A percentile compares a stretch with the other conserved stretches of the same genome.
Evolutionary conservation across 2,329 filamentous ascomycete species (phyloP).

Genomic region (Tetracladium maxilliforme): DNA sequence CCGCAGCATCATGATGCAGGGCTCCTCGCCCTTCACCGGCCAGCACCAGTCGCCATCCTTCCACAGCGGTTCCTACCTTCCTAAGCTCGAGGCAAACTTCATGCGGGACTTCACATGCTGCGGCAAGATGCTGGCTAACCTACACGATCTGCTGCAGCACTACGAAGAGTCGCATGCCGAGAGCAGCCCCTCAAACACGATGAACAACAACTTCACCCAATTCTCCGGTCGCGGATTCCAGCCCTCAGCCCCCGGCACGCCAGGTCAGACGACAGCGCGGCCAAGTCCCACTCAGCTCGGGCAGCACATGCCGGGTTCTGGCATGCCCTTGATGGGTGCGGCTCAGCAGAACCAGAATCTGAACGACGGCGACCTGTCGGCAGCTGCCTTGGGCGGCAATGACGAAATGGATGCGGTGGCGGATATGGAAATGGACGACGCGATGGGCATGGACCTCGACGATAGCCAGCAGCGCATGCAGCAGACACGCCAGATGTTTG

Average conservation of each 20-base stretch:
- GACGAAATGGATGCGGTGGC: slow-evolving; percentile 75
- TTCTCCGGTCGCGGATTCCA: slow-evolving; percentile 7
- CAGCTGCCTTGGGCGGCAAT: no score
- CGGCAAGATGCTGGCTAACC: slow-evolving; percentile 72
- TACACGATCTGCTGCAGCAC: slow-evolving; percentile 91
- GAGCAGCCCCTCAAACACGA: slow-evolving; percentile 1
- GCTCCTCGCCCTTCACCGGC: slow-evolving; percentile 85
- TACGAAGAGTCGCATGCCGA: slow-evolving; percentile 91
- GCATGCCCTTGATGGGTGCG: no score
- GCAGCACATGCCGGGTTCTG: no score
- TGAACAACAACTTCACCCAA: background rate
- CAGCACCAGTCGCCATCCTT: slow-evolving; percentile 83
- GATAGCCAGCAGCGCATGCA: slow-evolving; percentile 49
- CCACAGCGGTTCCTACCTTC: slow-evolving; percentile 91
- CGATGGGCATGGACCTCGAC: slow-evolving; percentile 51
- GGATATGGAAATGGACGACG: slow-evolving; percentile 95
- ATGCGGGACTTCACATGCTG: slow-evolving; percentile 97
- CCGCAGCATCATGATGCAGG: slow-evolving; percentile 79
- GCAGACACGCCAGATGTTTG: slow-evolving; percentile 54
- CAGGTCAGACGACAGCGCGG: slow-evolving; percentile 11
- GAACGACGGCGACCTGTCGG: slow-evolving; percentile 8
- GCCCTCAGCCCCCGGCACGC: slow-evolving; percentile 14
- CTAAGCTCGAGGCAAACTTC: slow-evolving; percentile 92
- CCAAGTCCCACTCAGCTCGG: no score
- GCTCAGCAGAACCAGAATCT: slow-evolving; percentile 26